Percentiles rank a stretch among this genome's conserved stretches.
phyloP scores from a whole-genome alignment of 192 early-diverging fungal species.

The Gonapodya sp. region DNA sequence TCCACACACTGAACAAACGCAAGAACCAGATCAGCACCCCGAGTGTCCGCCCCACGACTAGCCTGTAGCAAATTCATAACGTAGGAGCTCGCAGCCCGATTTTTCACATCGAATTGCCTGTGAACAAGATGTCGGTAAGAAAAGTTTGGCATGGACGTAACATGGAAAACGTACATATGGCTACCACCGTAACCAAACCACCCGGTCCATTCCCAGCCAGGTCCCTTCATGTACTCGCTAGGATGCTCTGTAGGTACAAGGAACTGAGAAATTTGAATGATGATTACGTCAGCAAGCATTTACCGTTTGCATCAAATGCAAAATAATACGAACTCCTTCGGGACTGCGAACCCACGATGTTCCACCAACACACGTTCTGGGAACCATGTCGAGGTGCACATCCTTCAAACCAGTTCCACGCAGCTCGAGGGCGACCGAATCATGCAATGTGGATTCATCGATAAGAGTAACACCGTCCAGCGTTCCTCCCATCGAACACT shows the following conservation, averaged over 20 bases:
- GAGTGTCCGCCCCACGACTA: neutral
- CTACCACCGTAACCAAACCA: neutral
- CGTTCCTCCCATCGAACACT: constrained; percentile 3
- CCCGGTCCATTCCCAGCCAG: neutral
- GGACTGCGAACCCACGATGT: constrained; percentile 6
- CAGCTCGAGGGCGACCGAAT: neutral
- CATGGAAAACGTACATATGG: no score
- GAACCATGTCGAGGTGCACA: neutral
- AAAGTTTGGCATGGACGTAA: no score
- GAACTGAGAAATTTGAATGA: neutral
- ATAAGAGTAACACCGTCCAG: constrained; percentile 6
- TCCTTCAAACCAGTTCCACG: neutral
- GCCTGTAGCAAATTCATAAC: constrained; percentile 7
- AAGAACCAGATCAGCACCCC: neutral
- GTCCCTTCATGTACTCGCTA: neutral
- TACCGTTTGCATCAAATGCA: no score
- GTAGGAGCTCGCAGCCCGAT: neutral
- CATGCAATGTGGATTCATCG: neutral
- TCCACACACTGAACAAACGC: neutral
- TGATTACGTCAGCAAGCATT: neutral
- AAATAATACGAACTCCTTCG: neutral
- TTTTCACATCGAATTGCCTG: neutral
- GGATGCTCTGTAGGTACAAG: neutral
- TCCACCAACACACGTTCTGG: neutral
- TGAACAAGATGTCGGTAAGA: no score